Evolutionary conservation across 2,329 filamentous ascomycete species (phyloP).

Genomic region (Ceratocystis albifundus): DNA sequence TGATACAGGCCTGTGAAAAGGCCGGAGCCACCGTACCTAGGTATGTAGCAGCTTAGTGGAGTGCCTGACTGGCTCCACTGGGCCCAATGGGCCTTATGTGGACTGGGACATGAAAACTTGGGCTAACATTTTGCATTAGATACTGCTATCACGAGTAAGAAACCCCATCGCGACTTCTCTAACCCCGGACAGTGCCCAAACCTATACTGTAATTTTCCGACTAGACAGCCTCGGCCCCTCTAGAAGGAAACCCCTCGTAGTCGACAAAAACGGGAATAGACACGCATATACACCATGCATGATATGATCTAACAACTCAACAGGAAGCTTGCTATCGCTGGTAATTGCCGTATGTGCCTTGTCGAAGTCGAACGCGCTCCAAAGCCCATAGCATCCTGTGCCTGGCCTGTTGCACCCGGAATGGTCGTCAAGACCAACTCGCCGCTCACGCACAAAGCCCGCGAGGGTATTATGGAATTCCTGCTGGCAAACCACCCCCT

Average conservation of each 20-base stretch:
- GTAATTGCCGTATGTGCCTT: slow-evolving; percentile 98
- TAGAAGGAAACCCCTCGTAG: neutral
- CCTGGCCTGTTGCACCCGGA: slow-evolving; percentile 94
- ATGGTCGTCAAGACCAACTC: slow-evolving; percentile 99
- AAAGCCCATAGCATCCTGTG: slow-evolving; percentile 95
- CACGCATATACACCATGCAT: neutral
- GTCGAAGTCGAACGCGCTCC: slow-evolving; percentile 95
- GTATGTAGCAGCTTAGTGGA: slow-evolving; percentile 36
- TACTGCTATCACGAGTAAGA: slow-evolving; percentile 97
- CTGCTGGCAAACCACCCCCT: slow-evolving; percentile 90
- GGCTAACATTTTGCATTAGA: slow-evolving; percentile 38
- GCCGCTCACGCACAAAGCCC: slow-evolving; percentile 88
- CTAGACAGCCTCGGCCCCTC: too few species aligned
- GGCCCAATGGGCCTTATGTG: slow-evolving; percentile 11
- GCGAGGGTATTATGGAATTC: slow-evolving; percentile 99
- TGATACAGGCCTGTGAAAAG: slow-evolving; percentile 99
- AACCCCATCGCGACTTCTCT: slow-evolving; percentile 23
- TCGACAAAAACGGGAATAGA: neutral
- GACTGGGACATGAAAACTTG: neutral
- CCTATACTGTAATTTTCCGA: neutral
- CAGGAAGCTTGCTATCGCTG: slow-evolving; percentile 96
- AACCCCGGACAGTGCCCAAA: slow-evolving; percentile 26
- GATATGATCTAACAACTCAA: slow-evolving; percentile 24
- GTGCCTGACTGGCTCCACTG: too few species aligned
- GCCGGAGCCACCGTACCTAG: slow-evolving; percentile 80